These are phyloP conservation scores for Liquidambar formosana DNA, from an alignment of 164 flowering plant species.

Conservation along the genomic window DNA sequence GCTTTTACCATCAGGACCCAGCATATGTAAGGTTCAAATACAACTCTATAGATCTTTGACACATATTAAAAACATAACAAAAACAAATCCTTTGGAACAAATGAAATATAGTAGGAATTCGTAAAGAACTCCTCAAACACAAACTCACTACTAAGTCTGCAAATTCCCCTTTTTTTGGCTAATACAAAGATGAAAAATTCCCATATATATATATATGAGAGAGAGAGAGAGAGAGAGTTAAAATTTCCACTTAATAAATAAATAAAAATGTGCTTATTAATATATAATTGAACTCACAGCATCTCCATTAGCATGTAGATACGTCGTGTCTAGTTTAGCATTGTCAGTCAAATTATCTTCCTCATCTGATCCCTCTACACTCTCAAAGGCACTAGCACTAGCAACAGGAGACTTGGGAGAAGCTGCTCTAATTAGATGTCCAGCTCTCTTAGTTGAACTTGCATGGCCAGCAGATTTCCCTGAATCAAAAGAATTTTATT, in stretches of 20 bases:
- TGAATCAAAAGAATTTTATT: constrained; percentile 23
- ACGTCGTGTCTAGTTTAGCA: constrained; percentile 52
- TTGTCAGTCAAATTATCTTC: constrained; percentile 72
- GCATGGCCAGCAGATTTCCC: constrained; percentile 51
- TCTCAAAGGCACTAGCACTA: constrained; percentile 91
- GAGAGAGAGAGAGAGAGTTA: background rate
- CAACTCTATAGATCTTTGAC: background rate
- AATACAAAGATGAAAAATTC: too few relatives aligned
- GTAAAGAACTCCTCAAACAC: background rate
- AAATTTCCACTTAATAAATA: background rate
- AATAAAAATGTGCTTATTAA: background rate
- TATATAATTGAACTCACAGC: constrained; percentile 51
- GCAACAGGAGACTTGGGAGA: constrained; percentile 98
- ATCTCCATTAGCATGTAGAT: constrained; percentile 67
- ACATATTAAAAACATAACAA: background rate
- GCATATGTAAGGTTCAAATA: constrained; percentile 18
- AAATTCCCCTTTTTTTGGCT: too few relatives aligned
- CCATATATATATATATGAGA: too few relatives aligned
- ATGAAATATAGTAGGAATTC: background rate
- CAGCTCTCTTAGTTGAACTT: constrained; percentile 49
- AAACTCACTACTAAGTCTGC: too few relatives aligned
- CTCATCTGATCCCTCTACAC: constrained; percentile 91
- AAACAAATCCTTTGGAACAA: background rate
- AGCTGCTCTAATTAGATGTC: constrained; percentile 55
- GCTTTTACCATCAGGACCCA: constrained; percentile 46